These are phyloP conservation scores for Phialophora verrucosa DNA, from an alignment of 2,329 filamentous ascomycete species.

Conservation along the genomic window DNA sequence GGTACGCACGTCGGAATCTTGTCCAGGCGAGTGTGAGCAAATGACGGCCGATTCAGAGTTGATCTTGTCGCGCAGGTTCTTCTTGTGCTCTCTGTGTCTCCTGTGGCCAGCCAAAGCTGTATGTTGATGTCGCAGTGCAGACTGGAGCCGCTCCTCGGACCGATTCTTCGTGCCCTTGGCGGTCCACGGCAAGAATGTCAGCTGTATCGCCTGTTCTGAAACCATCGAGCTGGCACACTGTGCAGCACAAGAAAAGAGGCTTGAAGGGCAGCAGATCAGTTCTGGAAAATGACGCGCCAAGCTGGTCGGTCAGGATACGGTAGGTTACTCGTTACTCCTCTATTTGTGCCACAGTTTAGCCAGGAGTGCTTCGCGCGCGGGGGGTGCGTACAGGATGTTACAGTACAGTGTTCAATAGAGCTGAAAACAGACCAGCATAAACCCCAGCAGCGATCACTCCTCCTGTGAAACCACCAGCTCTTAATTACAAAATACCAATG, in stretches of 20 bases:
- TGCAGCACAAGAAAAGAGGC: background rate
- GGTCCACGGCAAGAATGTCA: slow-evolving; percentile 14
- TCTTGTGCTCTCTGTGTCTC: slow-evolving; percentile 12
- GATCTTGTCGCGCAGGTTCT: background rate
- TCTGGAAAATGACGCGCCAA: background rate
- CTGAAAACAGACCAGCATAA: background rate
- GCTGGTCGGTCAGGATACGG: background rate
- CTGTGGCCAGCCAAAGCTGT: slow-evolving; percentile 11
- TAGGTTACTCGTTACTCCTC: background rate
- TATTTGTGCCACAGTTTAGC: background rate
- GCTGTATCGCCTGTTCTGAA: background rate
- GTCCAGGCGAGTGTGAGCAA: background rate
- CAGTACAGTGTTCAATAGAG: background rate
- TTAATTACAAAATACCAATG: slow-evolving; percentile 30
- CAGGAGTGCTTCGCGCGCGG: too few species aligned
- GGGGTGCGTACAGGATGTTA: too few species aligned
- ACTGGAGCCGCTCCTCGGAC: slow-evolving; percentile 1
- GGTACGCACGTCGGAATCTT: background rate
- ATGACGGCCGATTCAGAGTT: background rate
- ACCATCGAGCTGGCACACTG: background rate
- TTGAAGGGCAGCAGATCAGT: background rate
- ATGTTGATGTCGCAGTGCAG: slow-evolving; percentile 13
- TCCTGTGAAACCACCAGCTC: background rate
- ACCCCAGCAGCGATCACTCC: background rate
- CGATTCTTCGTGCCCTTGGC: slow-evolving; percentile 2